Evolutionary conservation across 176 grass and related monocot genomes (phyloP).

Genomic region (Miscanthus lutarioriparius): DNA sequence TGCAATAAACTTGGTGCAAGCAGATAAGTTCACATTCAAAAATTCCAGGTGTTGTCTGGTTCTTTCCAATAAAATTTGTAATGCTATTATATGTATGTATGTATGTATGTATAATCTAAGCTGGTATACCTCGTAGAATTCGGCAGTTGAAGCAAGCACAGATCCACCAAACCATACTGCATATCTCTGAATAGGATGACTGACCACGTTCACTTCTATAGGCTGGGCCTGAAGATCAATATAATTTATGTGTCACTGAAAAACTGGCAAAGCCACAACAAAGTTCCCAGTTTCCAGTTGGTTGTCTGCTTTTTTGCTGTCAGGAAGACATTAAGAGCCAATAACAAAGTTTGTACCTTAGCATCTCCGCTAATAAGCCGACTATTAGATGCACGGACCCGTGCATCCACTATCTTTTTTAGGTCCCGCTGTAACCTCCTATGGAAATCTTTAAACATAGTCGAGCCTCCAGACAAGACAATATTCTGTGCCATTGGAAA

Average conservation of each 20-base stretch:
- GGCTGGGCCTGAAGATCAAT: slow-evolving; percentile 73
- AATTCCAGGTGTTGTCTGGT: background rate
- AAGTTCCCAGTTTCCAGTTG: background rate
- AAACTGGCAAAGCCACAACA: background rate
- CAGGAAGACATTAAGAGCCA: slow-evolving; percentile 22
- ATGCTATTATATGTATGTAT: background rate
- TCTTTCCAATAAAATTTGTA: background rate
- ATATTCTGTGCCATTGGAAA: slow-evolving; percentile 71
- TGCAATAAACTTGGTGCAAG: background rate
- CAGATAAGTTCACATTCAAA: background rate
- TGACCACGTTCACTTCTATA: slow-evolving; percentile 94
- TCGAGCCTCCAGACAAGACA: slow-evolving; percentile 93
- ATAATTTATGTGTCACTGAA: background rate
- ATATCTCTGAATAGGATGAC: slow-evolving; percentile 94
- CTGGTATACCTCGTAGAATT: slow-evolving; percentile 90
- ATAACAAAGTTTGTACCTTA: slow-evolving; percentile 54
- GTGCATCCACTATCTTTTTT: slow-evolving; percentile 95
- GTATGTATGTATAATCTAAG: slow-evolving; percentile 5
- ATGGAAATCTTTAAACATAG: slow-evolving; percentile 99
- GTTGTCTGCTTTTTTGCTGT: background rate
- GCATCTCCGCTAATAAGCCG: slow-evolving; percentile 60
- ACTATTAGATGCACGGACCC: slow-evolving; percentile 57
- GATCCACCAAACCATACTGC: slow-evolving; percentile 99
- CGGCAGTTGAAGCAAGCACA: slow-evolving; percentile 92
- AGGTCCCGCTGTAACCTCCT: slow-evolving; percentile 93